These are phyloP conservation scores for Nemania bipapillata DNA, from an alignment of 2,329 filamentous ascomycete genomes.

Conservation along the genomic window DNA sequence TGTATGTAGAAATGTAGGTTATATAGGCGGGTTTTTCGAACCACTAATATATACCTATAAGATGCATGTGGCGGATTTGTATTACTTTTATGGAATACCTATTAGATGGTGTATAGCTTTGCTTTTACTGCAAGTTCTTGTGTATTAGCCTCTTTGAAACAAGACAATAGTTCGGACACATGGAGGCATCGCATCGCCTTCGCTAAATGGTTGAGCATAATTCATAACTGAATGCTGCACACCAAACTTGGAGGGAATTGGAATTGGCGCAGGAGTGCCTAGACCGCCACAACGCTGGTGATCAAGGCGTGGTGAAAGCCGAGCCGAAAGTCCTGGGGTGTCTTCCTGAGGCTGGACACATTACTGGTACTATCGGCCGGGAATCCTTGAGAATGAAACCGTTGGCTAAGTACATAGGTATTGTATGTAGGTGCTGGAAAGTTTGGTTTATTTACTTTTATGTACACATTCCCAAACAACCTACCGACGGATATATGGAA, in stretches of 20 bases:
- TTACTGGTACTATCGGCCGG: neutral
- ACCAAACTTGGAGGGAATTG: slow-evolving; percentile 6
- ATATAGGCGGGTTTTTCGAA: too few relatives aligned
- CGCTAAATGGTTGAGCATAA: neutral
- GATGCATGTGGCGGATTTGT: neutral
- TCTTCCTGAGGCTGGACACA: neutral
- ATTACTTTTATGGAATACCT: neutral
- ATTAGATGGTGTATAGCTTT: neutral
- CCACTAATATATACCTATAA: neutral
- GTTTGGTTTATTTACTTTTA: too few relatives aligned
- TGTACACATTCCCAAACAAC: too few relatives aligned
- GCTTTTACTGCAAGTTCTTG: too few relatives aligned
- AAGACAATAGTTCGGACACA: neutral
- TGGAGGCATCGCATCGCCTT: neutral
- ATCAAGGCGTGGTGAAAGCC: slow-evolving; percentile 8
- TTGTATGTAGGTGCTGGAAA: neutral
- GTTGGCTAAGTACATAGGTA: neutral
- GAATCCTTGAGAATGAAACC: neutral
- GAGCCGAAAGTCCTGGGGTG: slow-evolving; percentile 18
- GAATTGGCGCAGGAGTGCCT: neutral
- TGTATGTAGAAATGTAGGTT: too few relatives aligned
- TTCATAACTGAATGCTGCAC: neutral
- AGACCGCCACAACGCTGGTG: slow-evolving; percentile 8
- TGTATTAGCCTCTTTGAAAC: neutral
- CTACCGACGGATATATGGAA: too few relatives aligned